Evolutionary conservation across 768 basidiomycete species (phyloP).

Genomic region (Leccinum variicolor): DNA sequence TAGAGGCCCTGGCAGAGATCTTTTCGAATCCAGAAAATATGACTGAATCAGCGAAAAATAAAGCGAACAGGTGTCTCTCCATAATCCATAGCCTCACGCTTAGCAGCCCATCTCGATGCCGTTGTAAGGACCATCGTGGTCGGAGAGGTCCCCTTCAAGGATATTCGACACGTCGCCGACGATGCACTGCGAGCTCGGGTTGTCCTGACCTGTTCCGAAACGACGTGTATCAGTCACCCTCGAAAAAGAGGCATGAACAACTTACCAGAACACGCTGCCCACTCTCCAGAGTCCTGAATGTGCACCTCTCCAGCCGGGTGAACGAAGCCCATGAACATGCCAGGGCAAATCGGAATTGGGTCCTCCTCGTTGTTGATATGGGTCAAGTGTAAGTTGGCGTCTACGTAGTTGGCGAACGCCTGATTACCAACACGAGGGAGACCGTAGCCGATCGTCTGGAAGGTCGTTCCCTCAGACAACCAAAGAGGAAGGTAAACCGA

Average conservation of each 20-base stretch:
- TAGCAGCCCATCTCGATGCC: constrained; percentile 28
- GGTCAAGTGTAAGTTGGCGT: constrained; percentile 41
- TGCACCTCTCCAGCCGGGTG: constrained; percentile 43
- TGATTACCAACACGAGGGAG: neutral
- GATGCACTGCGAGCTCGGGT: constrained; percentile 37
- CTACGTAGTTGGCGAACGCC: neutral
- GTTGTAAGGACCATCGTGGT: constrained; percentile 48
- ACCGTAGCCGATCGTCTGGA: constrained; percentile 21
- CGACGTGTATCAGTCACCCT: neutral
- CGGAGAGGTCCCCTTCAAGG: constrained; percentile 35
- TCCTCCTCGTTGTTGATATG: constrained; percentile 55
- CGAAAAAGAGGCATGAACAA: constrained; percentile 15
- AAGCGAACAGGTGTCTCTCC: neutral
- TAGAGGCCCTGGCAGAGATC: no score
- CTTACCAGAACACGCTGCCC: constrained; percentile 53
- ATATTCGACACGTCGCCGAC: constrained; percentile 28
- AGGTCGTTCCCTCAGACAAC: neutral
- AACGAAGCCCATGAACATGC: constrained; percentile 35
- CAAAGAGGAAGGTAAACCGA: neutral
- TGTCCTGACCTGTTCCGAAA: constrained; percentile 47
- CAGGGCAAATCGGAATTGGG: constrained; percentile 35
- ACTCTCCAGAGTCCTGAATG: constrained; percentile 43
- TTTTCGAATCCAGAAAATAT: no score
- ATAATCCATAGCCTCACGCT: neutral
- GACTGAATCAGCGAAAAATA: no score